Percentiles rank a stretch among this genome's conserved stretches.
Conservation (phyloP, 352 stramenopile species). For the Globisporangium perplexum region DNA sequence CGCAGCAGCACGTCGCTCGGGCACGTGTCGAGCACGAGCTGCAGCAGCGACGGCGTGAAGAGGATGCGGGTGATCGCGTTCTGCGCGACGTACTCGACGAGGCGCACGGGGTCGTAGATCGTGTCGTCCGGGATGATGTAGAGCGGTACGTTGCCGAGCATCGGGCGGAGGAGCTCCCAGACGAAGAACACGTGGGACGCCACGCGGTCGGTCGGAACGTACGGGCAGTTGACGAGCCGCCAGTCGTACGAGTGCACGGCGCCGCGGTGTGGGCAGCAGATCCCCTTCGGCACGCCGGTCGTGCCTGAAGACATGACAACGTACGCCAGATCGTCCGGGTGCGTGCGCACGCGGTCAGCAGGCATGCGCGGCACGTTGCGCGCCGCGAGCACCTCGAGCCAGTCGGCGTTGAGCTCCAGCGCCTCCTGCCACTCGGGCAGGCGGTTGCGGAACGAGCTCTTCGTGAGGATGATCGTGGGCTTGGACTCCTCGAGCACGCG, state of each 20-base stretch:
- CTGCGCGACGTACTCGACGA: constrained; percentile 73
- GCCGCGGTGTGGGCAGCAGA: constrained; percentile 90
- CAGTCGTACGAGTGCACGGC: constrained; percentile 92
- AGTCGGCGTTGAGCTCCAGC: constrained; percentile 62
- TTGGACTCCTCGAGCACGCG: constrained; percentile 87
- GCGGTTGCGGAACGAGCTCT: constrained; percentile 57
- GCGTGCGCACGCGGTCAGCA: constrained; percentile 42
- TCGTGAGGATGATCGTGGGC: constrained; percentile 85
- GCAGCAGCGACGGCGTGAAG: constrained; percentile 91
- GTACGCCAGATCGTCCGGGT: constrained; percentile 88
- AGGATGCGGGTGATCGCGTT: constrained; percentile 88
- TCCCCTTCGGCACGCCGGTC: constrained; percentile 90
- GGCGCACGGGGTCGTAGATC: constrained; percentile 87
- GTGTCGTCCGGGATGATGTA: constrained; percentile 90
- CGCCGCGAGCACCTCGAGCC: constrained; percentile 23
- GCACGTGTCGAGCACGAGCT: constrained; percentile 82
- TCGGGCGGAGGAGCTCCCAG: constrained; percentile 89
- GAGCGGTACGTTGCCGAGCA: constrained; percentile 86
- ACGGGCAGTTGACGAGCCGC: constrained; percentile 73
- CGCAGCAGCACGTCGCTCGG: constrained; percentile 38
- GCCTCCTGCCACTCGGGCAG: constrained; percentile 63
- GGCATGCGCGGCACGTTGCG: constrained; percentile 43
- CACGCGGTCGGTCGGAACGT: constrained; percentile 70
- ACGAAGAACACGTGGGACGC: constrained; percentile 95
- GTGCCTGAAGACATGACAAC: constrained; percentile 92